Evolutionary conservation across 208 protist genomes (phyloP).

Genomic region (Trypanosoma lewisi): DNA sequence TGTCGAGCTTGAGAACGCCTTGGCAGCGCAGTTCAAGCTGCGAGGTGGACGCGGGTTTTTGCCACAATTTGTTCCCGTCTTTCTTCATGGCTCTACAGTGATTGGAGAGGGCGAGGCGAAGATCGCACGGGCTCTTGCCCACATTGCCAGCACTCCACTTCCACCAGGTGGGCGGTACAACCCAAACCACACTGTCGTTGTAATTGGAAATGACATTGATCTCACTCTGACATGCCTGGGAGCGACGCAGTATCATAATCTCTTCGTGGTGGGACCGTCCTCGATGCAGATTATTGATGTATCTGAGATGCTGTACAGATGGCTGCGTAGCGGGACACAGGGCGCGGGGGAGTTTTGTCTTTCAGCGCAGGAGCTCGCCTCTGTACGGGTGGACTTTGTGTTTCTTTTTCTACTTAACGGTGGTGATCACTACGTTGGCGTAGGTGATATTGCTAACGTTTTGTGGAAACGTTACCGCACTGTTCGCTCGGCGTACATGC

Average conservation of each 20-base stretch:
- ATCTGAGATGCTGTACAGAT: constrained; percentile 73
- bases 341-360: constrained; percentile 35
- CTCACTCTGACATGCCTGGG: constrained; percentile 80
- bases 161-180: constrained; percentile 31
- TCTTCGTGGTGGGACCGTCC: constrained; percentile 74
- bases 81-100: constrained; percentile 75
- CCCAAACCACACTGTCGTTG: constrained; percentile 64
- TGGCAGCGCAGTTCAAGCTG: constrained; percentile 73
- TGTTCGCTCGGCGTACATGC: constrained; percentile 46
- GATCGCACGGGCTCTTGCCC: constrained; percentile 73
- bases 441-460: constrained; percentile 70
- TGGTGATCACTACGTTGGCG: constrained; percentile 82
- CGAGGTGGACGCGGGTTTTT: constrained; percentile 64
- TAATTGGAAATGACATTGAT: constrained; percentile 88
- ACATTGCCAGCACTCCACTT: constrained; percentile 39
- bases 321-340: constrained; percentile 44
- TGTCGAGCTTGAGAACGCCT: constrained; percentile 83
- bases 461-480: constrained; percentile 78
- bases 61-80: constrained; percentile 49
- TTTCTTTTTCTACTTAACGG: constrained; percentile 88
- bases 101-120: constrained; percentile 84
- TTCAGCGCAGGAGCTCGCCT: constrained; percentile 49
- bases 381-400: constrained; percentile 80
- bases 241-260: constrained; percentile 77
- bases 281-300: constrained; percentile 81